Evolutionary conservation across 192 early-diverging fungal species (phyloP).

Genomic region (Globomyces pollinis-pini): DNA sequence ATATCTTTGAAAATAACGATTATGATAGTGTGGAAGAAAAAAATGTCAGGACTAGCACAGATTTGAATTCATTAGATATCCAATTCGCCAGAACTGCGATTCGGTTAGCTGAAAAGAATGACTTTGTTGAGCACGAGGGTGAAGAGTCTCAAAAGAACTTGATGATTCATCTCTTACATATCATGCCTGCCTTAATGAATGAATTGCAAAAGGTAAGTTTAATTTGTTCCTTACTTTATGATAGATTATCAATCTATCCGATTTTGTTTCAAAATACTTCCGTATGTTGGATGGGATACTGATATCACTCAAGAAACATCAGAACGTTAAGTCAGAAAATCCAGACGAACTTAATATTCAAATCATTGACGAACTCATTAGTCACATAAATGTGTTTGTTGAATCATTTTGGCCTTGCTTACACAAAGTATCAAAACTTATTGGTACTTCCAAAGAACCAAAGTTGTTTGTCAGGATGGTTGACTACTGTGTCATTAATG

Average conservation of each 20-base stretch:
- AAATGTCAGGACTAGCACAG: not conserved
- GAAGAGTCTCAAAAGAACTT: not conserved
- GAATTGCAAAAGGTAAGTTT: too few species aligned
- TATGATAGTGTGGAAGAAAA: too few species aligned
- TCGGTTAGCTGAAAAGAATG: not conserved
- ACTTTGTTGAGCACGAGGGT: not conserved
- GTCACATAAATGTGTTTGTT: not conserved
- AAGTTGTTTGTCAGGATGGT: not conserved
- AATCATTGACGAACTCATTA: not conserved
- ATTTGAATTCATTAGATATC: too few species aligned
- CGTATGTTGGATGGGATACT: not conserved
- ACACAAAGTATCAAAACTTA: not conserved
- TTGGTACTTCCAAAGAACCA: not conserved
- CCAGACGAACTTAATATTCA: not conserved
- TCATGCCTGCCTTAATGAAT: not conserved
- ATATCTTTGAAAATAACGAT: too few species aligned
- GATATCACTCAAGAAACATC: not conserved
- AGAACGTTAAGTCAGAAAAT: not conserved
- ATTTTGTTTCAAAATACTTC: not conserved
- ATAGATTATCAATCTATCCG: not conserved
- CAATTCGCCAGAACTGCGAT: not conserved
- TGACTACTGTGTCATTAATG: not conserved
- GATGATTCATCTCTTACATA: not conserved
- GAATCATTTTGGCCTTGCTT: not conserved
- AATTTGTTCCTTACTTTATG: too few species aligned